These are phyloP conservation scores for Fusarium clavum DNA, from an alignment of 2,329 filamentous ascomycete genomes.

Conservation along the genomic window DNA sequence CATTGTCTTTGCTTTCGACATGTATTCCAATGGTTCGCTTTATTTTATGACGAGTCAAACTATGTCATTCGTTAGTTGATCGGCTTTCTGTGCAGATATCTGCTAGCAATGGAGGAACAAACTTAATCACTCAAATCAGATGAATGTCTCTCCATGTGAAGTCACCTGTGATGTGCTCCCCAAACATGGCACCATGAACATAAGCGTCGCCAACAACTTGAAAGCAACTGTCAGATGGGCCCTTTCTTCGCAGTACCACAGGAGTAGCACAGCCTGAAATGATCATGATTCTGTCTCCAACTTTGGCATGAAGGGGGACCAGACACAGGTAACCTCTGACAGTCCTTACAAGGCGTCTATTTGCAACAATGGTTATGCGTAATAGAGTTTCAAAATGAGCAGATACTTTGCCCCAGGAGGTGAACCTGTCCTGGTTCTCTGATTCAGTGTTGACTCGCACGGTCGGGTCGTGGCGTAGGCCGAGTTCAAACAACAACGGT, in stretches of 20 bases:
- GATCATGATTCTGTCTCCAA: background rate
- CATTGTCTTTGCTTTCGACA: conserved; percentile 33
- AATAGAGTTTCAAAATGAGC: background rate
- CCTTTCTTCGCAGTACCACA: conserved; percentile 26
- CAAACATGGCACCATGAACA: conserved; percentile 35
- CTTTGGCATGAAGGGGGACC: background rate
- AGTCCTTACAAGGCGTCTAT: background rate
- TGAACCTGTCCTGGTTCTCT: background rate
- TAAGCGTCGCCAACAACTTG: conserved; percentile 30
- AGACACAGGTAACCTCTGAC: background rate
- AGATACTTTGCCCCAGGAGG: background rate
- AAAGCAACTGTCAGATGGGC: conserved; percentile 22
- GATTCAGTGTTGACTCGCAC: background rate
- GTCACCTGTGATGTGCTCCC: background rate
- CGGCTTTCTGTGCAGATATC: background rate
- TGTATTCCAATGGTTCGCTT: conserved; percentile 35
- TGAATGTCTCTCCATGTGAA: conserved; percentile 1
- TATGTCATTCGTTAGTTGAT: conserved; percentile 1
- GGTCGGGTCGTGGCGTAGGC: background rate
- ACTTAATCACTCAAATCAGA: background rate
- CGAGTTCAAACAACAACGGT: background rate
- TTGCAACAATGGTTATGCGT: background rate
- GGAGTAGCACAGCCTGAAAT: conserved; percentile 29
- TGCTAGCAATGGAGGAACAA: background rate
- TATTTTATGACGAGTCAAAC: conserved; percentile 14